Evolutionary conservation across 2,329 filamentous ascomycete species (phyloP).

Genomic region (Thelonectria discophora): DNA sequence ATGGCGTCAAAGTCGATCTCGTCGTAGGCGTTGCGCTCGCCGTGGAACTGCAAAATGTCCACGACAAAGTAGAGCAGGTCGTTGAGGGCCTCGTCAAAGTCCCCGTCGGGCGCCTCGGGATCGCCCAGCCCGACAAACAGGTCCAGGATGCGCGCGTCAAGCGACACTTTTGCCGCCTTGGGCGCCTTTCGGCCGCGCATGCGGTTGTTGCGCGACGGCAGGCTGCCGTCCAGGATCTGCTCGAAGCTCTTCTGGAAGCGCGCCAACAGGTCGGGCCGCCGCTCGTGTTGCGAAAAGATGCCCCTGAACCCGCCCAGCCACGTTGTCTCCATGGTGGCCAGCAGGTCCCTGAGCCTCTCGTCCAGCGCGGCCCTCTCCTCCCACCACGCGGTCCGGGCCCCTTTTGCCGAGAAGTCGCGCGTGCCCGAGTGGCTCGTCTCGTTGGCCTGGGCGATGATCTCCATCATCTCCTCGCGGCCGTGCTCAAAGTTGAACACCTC

Average conservation of each 20-base stretch:
- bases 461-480: constrained; percentile 79
- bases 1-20: constrained; percentile 96
- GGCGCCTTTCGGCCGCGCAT: constrained; percentile 64
- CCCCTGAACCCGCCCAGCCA: constrained; percentile 97
- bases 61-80: constrained; percentile 96
- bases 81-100: constrained; percentile 88
- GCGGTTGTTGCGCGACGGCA: constrained; percentile 78
- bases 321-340: constrained; percentile 87
- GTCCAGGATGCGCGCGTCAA: constrained; percentile 75
- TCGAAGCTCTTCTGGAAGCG: constrained; percentile 83
- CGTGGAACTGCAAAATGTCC: constrained; percentile 95
- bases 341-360: constrained; percentile 75
- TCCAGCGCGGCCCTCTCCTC: constrained; percentile 83
- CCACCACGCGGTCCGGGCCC: constrained; percentile 89
- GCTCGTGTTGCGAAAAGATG: constrained; percentile 81
- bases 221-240: constrained; percentile 79
- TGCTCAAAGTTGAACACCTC: constrained; percentile 86
- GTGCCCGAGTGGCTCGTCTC: constrained; percentile 76
- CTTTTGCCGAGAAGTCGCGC: constrained; percentile 76
- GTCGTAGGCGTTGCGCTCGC: constrained; percentile 95
- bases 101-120: constrained; percentile 70
- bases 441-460: constrained; percentile 85
- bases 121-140: constrained; percentile 88
- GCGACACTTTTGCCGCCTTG: constrained; percentile 53
- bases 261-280: constrained; percentile 70